A percentile compares a stretch with the other conserved stretches of the same genome.
phyloP scores from a whole-genome alignment of 305 asterid species.

The Fraxinus floribunda region DNA sequence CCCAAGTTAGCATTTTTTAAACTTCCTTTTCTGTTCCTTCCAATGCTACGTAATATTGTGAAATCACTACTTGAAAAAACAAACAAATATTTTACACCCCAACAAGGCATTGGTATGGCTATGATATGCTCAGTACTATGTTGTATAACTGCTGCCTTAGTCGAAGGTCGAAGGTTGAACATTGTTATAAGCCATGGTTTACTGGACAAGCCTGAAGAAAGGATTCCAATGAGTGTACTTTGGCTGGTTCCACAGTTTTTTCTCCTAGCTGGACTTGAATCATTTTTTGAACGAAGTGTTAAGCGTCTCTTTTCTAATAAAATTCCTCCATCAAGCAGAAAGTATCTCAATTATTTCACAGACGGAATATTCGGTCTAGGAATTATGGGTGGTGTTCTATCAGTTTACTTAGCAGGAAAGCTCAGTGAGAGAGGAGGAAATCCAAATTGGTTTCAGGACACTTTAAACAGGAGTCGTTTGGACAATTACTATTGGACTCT shows the following conservation, averaged over 20 bases:
- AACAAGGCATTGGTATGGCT: not conserved
- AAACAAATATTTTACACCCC: not conserved
- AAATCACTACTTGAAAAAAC: not conserved
- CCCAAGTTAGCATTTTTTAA: constrained; percentile 16
- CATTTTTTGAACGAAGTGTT: not conserved
- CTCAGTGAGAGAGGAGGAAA: constrained; percentile 19
- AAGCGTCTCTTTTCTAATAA: not conserved
- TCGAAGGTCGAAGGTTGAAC: constrained; percentile 18
- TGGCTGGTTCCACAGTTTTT: constrained; percentile 24
- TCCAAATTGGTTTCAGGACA: constrained; percentile 27
- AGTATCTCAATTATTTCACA: not conserved
- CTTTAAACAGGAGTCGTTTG: not conserved
- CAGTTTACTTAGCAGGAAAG: constrained; percentile 7
- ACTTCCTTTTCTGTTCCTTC: constrained; percentile 19
- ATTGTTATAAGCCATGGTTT: constrained; percentile 2
- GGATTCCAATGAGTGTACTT: constrained; percentile 24
- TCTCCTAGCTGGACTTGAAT: constrained; percentile 20
- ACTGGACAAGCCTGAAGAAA: constrained; percentile 21
- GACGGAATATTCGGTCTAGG: constrained; percentile 10
- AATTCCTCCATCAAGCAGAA: constrained; percentile 3
- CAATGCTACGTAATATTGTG: not conserved
- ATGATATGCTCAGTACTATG: not conserved
- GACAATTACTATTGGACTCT: not conserved
- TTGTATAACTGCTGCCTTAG: constrained; percentile 11
- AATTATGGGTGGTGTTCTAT: constrained; percentile 15